Conservation (phyloP, 257 asterid genomes). For the Solanum paucissectum region DNA sequence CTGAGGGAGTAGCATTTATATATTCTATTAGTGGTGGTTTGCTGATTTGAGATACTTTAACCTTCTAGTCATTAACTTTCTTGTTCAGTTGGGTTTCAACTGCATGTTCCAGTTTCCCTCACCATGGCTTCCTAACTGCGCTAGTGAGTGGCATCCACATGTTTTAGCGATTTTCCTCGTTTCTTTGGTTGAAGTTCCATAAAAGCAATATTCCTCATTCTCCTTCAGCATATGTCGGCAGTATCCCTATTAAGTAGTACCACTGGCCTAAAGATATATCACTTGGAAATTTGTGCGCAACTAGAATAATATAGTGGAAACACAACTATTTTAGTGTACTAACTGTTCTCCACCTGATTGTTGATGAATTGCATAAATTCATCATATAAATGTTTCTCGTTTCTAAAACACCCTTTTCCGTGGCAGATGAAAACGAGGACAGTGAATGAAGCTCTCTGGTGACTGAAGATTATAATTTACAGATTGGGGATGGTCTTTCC, state of each 20-base stretch:
- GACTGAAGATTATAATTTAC: neutral
- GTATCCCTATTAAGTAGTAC: neutral
- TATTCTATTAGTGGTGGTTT: neutral
- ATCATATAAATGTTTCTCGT: neutral
- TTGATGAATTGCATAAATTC: neutral
- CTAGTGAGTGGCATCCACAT: neutral
- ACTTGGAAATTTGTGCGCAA: neutral
- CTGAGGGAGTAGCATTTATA: neutral
- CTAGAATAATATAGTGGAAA: neutral
- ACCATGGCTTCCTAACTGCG: neutral
- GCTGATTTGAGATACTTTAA: neutral
- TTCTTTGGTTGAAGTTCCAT: neutral
- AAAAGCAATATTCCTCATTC: neutral
- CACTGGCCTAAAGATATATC: neutral
- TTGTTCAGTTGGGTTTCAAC: neutral
- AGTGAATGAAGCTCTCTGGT: slow-evolving; percentile 35
- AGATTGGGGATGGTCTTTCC: neutral
- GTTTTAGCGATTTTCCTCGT: neutral
- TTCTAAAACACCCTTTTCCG: neutral
- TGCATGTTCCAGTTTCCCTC: neutral
- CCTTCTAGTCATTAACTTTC: neutral
- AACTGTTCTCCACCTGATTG: neutral
- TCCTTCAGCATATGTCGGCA: neutral
- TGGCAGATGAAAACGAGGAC: slow-evolving; percentile 52
- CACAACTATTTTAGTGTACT: neutral